These are phyloP conservation scores for Lecanosticta acicola DNA, from an alignment of 2,329 filamentous ascomycete genomes.

Conservation along the genomic window DNA sequence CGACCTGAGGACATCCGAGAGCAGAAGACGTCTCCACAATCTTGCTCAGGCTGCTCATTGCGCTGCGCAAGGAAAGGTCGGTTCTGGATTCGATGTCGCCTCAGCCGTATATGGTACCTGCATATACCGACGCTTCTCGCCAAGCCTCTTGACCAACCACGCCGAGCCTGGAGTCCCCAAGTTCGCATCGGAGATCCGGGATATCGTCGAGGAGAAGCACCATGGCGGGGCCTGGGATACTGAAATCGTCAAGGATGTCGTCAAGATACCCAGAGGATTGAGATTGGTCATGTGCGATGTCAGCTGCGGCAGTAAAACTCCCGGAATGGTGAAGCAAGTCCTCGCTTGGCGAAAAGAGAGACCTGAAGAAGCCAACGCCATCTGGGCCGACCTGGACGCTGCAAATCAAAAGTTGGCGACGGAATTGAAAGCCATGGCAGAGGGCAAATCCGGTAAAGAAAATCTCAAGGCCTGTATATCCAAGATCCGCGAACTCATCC, in stretches of 20 bases:
- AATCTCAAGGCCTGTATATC: conserved; percentile 49
- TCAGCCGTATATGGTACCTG: conserved; percentile 89
- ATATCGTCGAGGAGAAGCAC: conserved; percentile 58
- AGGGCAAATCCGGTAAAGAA: conserved; percentile 41
- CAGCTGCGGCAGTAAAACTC: conserved; percentile 86
- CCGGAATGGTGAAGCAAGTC: conserved; percentile 91
- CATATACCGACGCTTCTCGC: conserved; percentile 87
- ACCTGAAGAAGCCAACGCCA: conserved; percentile 54
- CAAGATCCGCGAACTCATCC: conserved; percentile 56
- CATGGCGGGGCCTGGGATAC: conserved; percentile 64
- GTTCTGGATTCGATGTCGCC: conserved; percentile 92
- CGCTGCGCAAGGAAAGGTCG: conserved; percentile 92
- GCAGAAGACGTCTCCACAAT: conserved; percentile 70
- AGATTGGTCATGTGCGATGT: conserved; percentile 92
- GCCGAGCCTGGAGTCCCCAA: conserved; percentile 60
- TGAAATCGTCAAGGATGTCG: conserved; percentile 63
- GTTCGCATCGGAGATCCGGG: conserved; percentile 62
- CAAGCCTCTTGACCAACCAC: conserved; percentile 61
- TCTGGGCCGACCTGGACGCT: conserved; percentile 72
- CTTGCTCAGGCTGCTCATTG: conserved; percentile 91
- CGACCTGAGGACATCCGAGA: conserved; percentile 50
- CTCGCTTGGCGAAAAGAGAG: conserved; percentile 71
- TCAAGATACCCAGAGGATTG: conserved; percentile 66
- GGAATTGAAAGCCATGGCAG: conserved; percentile 53
- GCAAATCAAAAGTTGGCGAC: conserved; percentile 66